Conservation (phyloP, 2,329 filamentous ascomycete genomes). For the Teratosphaeria epicoccoides region DNA sequence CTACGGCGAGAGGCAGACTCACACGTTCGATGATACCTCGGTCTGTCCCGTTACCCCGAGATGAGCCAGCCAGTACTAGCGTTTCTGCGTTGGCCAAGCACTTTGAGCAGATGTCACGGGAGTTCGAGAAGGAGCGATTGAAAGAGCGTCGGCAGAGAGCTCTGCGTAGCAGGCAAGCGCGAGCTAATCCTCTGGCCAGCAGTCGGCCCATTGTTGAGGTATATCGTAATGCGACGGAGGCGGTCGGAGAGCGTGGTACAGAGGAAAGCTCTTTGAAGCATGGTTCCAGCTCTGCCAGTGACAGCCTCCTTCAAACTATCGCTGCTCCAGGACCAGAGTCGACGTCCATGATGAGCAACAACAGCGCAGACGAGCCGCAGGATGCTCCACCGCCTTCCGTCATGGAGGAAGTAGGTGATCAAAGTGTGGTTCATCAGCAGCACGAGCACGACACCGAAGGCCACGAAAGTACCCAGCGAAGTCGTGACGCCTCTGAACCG, state of each 20-base stretch:
- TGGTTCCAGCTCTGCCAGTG: neutral
- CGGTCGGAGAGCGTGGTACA: slow-evolving; percentile 44
- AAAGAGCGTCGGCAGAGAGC: slow-evolving; percentile 74
- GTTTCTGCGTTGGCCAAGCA: slow-evolving; percentile 90
- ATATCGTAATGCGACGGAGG: slow-evolving; percentile 86
- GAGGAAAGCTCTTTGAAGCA: slow-evolving; percentile 2
- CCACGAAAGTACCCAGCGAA: slow-evolving; percentile 14
- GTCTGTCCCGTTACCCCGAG: slow-evolving; percentile 61
- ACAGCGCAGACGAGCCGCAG: slow-evolving; percentile 3
- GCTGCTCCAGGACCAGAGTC: neutral
- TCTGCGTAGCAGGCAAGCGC: slow-evolving; percentile 62
- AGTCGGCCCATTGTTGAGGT: slow-evolving; percentile 96
- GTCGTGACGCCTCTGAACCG: slow-evolving; percentile 34
- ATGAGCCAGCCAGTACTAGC: slow-evolving; percentile 45
- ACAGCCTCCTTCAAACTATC: neutral
- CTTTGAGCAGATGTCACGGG: slow-evolving; percentile 90
- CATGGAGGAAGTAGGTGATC: neutral
- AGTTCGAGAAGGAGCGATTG: slow-evolving; percentile 90
- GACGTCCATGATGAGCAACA: neutral
- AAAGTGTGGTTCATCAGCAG: slow-evolving; percentile 5
- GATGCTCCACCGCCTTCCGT: neutral
- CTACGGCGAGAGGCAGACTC: slow-evolving; percentile 42
- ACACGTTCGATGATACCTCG: slow-evolving; percentile 72
- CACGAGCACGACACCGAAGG: slow-evolving; percentile 42
- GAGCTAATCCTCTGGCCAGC: slow-evolving; percentile 78